A percentile compares a stretch with the other conserved stretches of the same genome.
phyloP scores from a whole-genome alignment of 164 flowering plant species.

The Annona squamosa region DNA sequence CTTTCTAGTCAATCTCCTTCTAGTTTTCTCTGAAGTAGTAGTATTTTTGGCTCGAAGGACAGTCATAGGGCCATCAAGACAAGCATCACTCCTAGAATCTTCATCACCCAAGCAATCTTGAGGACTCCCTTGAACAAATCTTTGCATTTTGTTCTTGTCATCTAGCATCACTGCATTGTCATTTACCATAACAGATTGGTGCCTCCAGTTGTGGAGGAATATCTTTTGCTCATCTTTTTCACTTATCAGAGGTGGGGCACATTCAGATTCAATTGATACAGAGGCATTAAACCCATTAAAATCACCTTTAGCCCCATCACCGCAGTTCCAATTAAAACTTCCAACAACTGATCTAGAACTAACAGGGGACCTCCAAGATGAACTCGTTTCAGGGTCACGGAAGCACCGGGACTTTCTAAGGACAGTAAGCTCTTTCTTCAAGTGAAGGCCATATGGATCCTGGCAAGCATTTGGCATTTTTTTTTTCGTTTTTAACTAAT shows the following conservation, averaged over 20 bases:
- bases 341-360: conserved; percentile 45
- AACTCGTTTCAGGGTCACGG: conserved; percentile 87
- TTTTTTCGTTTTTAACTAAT: not conserved
- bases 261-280: conserved; percentile 15
- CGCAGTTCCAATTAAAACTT: conserved; percentile 16
- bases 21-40: conserved; percentile 24
- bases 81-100: conserved; percentile 36
- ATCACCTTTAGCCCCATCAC: conserved; percentile 11
- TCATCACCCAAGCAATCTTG: conserved; percentile 53
- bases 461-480: conserved; percentile 38
- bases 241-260: conserved; percentile 9
- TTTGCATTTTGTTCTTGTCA: conserved; percentile 16
- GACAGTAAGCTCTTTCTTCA: conserved; percentile 77
- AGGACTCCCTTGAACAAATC: conserved; percentile 30
- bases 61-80: conserved; percentile 27
- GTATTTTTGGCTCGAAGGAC: conserved; percentile 37
- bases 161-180: conserved; percentile 28
- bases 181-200: conserved; percentile 37
- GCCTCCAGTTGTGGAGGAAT: conserved; percentile 78
- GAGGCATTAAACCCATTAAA: conserved; percentile 6
- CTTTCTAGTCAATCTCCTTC: conserved; percentile 27
- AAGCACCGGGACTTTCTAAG: conserved; percentile 72
- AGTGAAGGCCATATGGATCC: conserved; percentile 62
- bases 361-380: conserved; percentile 78
- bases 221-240: conserved; percentile 31